Conservation (phyloP, 805 yeast species). For the Sugiyamaella smithiae region DNA sequence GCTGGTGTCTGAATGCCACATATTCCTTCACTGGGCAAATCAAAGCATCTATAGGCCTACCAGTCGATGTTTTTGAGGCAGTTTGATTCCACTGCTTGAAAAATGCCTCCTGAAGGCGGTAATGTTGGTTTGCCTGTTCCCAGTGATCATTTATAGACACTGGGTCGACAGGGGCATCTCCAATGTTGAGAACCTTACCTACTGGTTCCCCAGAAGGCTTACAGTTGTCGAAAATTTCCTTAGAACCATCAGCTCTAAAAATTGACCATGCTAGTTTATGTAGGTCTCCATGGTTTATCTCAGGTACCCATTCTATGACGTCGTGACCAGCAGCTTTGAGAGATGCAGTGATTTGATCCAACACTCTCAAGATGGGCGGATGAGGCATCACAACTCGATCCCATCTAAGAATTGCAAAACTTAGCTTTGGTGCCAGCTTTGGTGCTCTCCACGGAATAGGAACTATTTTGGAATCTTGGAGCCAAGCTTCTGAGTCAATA, state of each 20-base stretch:
- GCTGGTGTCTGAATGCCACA: slow-evolving; percentile 9
- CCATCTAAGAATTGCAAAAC: slow-evolving; percentile 42
- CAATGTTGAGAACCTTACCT: neutral
- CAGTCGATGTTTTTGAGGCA: neutral
- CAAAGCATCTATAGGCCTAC: slow-evolving; percentile 10
- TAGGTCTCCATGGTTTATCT: neutral
- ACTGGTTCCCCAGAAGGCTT: slow-evolving; percentile 64
- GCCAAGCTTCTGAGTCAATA: slow-evolving; percentile 41
- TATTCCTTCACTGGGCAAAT: slow-evolving; percentile 10
- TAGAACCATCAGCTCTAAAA: slow-evolving; percentile 36
- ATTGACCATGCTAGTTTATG: neutral
- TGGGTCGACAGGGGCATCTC: neutral
- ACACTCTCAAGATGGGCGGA: slow-evolving; percentile 46
- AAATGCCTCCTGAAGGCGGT: slow-evolving; percentile 32
- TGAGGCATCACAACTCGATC: slow-evolving; percentile 47
- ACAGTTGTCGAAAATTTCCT: slow-evolving; percentile 46
- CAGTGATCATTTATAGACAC: neutral
- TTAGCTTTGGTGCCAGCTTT: slow-evolving; percentile 37
- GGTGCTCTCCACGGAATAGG: slow-evolving; percentile 42
- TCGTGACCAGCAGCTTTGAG: slow-evolving; percentile 46
- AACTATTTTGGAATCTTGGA: slow-evolving; percentile 40
- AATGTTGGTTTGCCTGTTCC: slow-evolving; percentile 7
- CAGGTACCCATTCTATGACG: slow-evolving; percentile 37
- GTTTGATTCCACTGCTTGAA: slow-evolving; percentile 41
- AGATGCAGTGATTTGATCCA: slow-evolving; percentile 14